These are phyloP conservation scores for Naganishia vaughanmartiniae DNA, from an alignment of 768 basidiomycete genomes.

Conservation along the genomic window DNA sequence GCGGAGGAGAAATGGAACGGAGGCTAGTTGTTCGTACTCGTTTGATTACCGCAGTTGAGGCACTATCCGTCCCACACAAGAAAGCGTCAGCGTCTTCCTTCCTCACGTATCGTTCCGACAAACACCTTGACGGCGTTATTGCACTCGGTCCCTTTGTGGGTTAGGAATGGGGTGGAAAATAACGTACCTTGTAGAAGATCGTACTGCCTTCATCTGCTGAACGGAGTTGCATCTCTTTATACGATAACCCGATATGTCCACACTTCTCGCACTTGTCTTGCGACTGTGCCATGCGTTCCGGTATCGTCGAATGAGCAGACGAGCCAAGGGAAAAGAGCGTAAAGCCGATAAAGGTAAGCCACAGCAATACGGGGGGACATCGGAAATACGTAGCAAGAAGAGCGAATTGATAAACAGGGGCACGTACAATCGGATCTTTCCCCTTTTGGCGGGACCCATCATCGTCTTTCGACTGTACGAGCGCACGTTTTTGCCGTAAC, in stretches of 20 bases:
- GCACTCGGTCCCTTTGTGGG: neutral
- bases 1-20: neutral
- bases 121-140: conserved; percentile 69
- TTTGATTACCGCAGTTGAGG: conserved; percentile 48
- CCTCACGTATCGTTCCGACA: no score
- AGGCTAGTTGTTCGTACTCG: conserved; percentile 50
- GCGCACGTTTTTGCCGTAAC: conserved; percentile 82
- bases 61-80: conserved; percentile 57
- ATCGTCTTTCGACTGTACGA: conserved; percentile 65
- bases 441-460: conserved; percentile 51
- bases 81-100: conserved; percentile 55
- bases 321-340: no score
- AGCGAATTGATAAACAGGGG: neutral
- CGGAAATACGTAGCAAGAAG: no score
- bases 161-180: neutral
- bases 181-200: conserved; percentile 83
- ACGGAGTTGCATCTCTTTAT: conserved; percentile 84
- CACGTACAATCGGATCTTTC: conserved; percentile 52
- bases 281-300: conserved; percentile 57
- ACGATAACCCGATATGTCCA: conserved; percentile 78
- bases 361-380: no score
- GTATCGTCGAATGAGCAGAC: no score
- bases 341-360: no score
- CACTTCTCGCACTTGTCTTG: conserved; percentile 86
- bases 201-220: conserved; percentile 94